Base-by-base conservation (phyloP, 495 filamentous ascomycete species). In the Cladorrhinum samala region DNA sequence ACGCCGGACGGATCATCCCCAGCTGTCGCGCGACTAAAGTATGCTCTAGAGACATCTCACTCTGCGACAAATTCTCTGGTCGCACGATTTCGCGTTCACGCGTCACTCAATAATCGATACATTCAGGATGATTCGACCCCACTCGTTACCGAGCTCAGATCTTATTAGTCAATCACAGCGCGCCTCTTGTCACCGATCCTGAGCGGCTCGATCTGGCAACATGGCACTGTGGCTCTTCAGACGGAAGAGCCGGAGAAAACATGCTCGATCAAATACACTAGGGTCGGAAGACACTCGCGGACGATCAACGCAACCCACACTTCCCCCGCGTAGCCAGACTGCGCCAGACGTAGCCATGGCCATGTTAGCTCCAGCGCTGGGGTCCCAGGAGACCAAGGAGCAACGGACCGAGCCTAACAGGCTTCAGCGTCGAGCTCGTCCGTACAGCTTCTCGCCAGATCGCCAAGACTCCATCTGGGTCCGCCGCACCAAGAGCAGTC, bases 151-250 rank as follows among this genome's bases (percentile, higher is more conserved):
- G 37, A 47, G 13, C 20, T 52, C 45, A 53, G 16, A 55, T 41
- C 20, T 37, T 41, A 30, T 33, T 17, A 56, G 25, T 41, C 49
- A 54, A 40, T 44, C 42, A 16, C 20, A 46, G 47, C 23, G 25
- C 39, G 14, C 33, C 36, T 21, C 30, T 38, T 20, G 14, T 40
- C 43, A 40, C 27, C 18, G n/a, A 27, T 3, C 30, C 14, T 24
- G 9, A 18, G 19, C 14, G 23, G 13, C 39, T 17, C 23, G 7
- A n/a, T 8, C 17, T 37, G 20, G 38, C 42, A 47, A 65, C 56
- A 89, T 88, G 85, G 80, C 81, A 63, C 72, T 89, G 72, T 91
- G 87, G 87, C 87, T 83, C 30, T 91, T 89, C 68, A 77, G 85
- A 68, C 83, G 85, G 52, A 86, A 77, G 66, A 82, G 75, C 73